Base-by-base conservation (phyloP, 192 early-diverging fungal species). In the Oehlia diaphana region DNA sequence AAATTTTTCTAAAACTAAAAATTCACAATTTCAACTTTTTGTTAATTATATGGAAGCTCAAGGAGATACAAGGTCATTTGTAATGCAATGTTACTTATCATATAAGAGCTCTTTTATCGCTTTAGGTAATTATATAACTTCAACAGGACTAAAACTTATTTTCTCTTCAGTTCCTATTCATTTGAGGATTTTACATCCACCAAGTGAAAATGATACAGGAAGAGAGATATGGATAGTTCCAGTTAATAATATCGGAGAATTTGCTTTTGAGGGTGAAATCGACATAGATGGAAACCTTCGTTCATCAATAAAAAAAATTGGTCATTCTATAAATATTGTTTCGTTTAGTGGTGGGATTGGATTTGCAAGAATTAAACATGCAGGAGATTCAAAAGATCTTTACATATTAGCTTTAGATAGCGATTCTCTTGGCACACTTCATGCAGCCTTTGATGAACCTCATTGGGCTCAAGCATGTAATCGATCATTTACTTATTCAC, bases 181-280 rank as follows among this genome's bases (percentile, higher is more conserved):
- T 81, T 81, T 82, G 12, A 78, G 87, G 21, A 84, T 80, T 9
- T 79, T 78, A 50, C 35, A 70, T 16, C 65, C 78, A 9, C 49
- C 69, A 44, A 81, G 72, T 50, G 70, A 78, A 9, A 31, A 62
- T 31, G 39, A 74, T 3, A 16, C 66, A 2, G 75, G 80, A 7
- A 82, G 84, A 13, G 92, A 94, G 74, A 81, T 93, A 4, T 93
- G 93, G 93, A 83, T 94, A 63, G 80, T 91, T 1, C 86, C 90
- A 42, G 80, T 85, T 37, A 89, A 91, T 44, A 44, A 77, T 12
- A 37, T 83, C 6, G 92, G 92, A 10, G 87, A 89, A 69, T 79
- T 94, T 72, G 90, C 91, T 0, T 94, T 94, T 76, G 82, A 87
- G 12, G 84, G 88, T 23, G 69, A 79, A 2, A 70, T 93, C 31